Conservation (phyloP, 805 yeast species). For the Kuraishia ogatae region DNA sequence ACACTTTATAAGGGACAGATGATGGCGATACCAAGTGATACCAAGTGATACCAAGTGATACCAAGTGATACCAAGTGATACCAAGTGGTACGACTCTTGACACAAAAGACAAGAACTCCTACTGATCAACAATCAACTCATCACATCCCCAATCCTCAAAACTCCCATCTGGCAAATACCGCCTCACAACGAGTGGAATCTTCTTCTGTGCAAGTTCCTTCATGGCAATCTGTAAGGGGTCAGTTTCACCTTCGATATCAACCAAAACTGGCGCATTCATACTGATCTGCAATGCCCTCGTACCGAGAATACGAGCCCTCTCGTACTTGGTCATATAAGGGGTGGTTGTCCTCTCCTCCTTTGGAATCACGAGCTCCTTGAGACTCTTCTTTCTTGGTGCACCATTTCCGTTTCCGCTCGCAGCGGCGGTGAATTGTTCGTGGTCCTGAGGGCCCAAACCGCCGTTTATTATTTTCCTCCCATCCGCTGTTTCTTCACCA, state of each 20-base stretch:
- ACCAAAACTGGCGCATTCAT: constrained; percentile 98
- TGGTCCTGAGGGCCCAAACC: constrained; percentile 55
- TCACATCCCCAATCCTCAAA: constrained; percentile 99
- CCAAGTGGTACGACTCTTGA: too few species aligned
- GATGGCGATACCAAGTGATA: too few species aligned
- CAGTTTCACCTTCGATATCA: constrained; percentile 98
- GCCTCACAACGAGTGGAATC: constrained; percentile 90
- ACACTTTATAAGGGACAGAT: too few species aligned
- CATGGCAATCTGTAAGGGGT: constrained; percentile 95
- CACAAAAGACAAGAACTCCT: too few species aligned
- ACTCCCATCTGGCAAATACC: constrained; percentile 94
- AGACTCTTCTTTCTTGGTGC: constrained; percentile 49
- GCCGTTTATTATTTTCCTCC: constrained; percentile 63
- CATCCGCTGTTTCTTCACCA: constrained; percentile 50
- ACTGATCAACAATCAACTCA: constrained; percentile 79
- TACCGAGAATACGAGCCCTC: constrained; percentile 94
- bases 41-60: too few species aligned
- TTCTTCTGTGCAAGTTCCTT: constrained; percentile 92
- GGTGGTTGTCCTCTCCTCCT: constrained; percentile 84
- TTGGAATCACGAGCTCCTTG: constrained; percentile 81
- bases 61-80: too few species aligned
- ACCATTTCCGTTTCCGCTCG: not conserved
- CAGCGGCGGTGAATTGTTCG: constrained; percentile 12
- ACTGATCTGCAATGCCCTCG: constrained; percentile 94
- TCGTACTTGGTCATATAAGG: constrained; percentile 99